Base-by-base conservation (phyloP, 1,284 basidiomycete genomes). In the Schizophyllum amplum region DNA sequence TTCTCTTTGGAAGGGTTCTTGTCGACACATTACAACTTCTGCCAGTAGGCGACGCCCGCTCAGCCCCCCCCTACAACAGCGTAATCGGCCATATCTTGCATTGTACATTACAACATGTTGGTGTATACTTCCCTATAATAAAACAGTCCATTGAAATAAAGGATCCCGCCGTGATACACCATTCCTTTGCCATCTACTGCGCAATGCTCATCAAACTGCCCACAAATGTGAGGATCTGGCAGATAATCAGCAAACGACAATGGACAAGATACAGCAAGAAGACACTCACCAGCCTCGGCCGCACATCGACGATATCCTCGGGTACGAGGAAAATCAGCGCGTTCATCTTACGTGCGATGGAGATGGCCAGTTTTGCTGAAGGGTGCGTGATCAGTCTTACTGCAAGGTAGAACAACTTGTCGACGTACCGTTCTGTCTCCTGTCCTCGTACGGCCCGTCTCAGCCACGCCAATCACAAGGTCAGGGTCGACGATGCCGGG, bases 241-340 rank as follows among this genome's bases (percentile, higher is more conserved):
- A 23, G 47, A 55, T 0, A 52, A 54, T 49, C 2, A 52, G 20
- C n/a, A 24, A 56, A 50, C 24, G 25, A 48, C 11, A 55, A 46
- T 33, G 5, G 6, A 59, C 4, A 15, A 27, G 13, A n/a, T 17
- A 51, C 46, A 7, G 22, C 17, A 42, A 15, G 24, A n/a, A 25
- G n/a, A n/a, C 17, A 77, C 83, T 57, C 67, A 94, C 92, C 69
- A 94, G 77, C 62, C 90, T 83, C 27, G 91, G 82, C 55, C 92
- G 83, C 59, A 94, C 80, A 69, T 94, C 92, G 42, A 94, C 91
- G 65, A 94, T 93, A 72, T 94, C 95, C 71, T 99, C 97, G 1
- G 96, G 94, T 0, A 99, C 97, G 60, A 99, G 77, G 81, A 98
- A 98, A 67, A 99, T 98, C 66, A 98, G 75, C 4, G 94, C 93